Conservation (phyloP, 352 stramenopile genomes). For the Pythium periplocum region DNA sequence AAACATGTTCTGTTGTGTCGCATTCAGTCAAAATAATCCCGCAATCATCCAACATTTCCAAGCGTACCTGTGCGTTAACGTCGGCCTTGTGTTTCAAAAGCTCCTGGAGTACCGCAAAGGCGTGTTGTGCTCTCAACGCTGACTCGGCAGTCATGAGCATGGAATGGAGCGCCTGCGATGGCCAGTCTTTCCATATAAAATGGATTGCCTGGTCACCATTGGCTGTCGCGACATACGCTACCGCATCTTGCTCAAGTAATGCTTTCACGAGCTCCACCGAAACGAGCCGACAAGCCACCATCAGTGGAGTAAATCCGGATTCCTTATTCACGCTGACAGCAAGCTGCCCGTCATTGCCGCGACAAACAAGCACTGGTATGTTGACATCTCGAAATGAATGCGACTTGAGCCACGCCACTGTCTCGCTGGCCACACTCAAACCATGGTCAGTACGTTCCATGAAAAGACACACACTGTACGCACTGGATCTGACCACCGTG, state of each 20-base stretch:
- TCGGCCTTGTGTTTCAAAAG: conserved; percentile 29
- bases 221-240: conserved; percentile 41
- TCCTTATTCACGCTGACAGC: conserved; percentile 18
- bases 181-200: conserved; percentile 54
- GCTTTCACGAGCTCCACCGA: conserved; percentile 38
- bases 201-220: conserved; percentile 69
- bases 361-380: conserved; percentile 29
- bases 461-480: conserved; percentile 12
- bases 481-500: conserved; percentile 27
- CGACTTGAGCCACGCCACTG: conserved; percentile 50
- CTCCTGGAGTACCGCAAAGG: conserved; percentile 29
- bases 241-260: conserved; percentile 46
- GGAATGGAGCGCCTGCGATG: conserved; percentile 7
- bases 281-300: conserved; percentile 53
- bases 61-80: conserved; percentile 51
- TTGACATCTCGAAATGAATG: conserved; percentile 70
- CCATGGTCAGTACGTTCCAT: neutral
- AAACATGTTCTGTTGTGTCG: conserved; percentile 43
- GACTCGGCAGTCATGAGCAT: conserved; percentile 27
- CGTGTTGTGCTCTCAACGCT: conserved; percentile 28
- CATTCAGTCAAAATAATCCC: too few species aligned
- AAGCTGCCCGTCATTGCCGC: neutral
- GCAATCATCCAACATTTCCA: too few species aligned
- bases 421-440: conserved; percentile 30
- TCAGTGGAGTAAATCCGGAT: conserved; percentile 56